phyloP scores from a whole-genome alignment of 108 stramenopile species.

The Asterionellopsis glacialis region DNA sequence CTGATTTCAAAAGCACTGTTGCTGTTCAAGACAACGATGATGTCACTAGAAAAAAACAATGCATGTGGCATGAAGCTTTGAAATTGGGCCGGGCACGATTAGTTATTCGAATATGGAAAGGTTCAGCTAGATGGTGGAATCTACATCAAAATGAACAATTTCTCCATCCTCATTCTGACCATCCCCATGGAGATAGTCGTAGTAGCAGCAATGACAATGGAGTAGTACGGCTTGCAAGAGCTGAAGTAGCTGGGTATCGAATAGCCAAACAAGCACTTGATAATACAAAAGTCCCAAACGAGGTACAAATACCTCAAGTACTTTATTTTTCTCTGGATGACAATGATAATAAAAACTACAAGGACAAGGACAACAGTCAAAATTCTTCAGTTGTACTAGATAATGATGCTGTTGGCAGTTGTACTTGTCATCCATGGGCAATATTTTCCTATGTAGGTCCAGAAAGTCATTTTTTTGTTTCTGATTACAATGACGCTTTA shows the following conservation, averaged over 20 bases:
- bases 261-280: slow-evolving; percentile 39
- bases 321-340: slow-evolving; percentile 31
- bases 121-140: slow-evolving; percentile 80
- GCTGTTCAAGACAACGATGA: background rate
- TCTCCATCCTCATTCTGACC: too few relatives aligned
- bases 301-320: slow-evolving; percentile 20
- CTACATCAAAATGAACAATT: slow-evolving; percentile 40
- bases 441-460: slow-evolving; percentile 44
- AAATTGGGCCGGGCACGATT: slow-evolving; percentile 22
- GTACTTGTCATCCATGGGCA: slow-evolving; percentile 45
- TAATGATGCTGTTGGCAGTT: background rate
- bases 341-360: too few relatives aligned
- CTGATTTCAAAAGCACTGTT: too few relatives aligned
- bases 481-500: too few relatives aligned
- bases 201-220: background rate
- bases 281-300: background rate
- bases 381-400: too few relatives aligned
- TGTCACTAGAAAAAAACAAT: background rate
- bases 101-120: slow-evolving; percentile 65
- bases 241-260: slow-evolving; percentile 69
- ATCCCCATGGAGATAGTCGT: too few relatives aligned
- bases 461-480: background rate
- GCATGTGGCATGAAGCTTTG: slow-evolving; percentile 5
- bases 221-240: slow-evolving; percentile 31
- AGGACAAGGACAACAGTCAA: too few relatives aligned